These are phyloP conservation scores for Cercospora nicotianae DNA, from an alignment of 2,329 filamentous ascomycete genomes.

Conservation along the genomic window DNA sequence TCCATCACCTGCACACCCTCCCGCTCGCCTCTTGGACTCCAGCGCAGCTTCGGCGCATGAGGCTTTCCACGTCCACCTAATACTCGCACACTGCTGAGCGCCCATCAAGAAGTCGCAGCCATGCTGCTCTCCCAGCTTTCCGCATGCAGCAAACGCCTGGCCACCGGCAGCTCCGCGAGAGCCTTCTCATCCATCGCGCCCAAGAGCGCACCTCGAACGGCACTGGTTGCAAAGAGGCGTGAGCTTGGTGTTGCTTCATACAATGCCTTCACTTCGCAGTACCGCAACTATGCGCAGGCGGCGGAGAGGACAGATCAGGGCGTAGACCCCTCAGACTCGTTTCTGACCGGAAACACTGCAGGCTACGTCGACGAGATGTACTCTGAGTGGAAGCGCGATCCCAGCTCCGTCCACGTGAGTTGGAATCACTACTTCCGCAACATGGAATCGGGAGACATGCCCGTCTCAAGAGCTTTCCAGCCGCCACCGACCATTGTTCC, in stretches of 20 bases:
- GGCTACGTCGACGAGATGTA: slow-evolving; percentile 99
- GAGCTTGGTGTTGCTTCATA: slow-evolving; percentile 45
- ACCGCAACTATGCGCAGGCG: slow-evolving; percentile 59
- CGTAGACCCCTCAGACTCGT: slow-evolving; percentile 88
- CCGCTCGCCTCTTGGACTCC: background rate
- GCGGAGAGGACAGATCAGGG: slow-evolving; percentile 60
- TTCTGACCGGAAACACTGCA: slow-evolving; percentile 93
- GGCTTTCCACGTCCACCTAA: background rate
- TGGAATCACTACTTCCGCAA: slow-evolving; percentile 99
- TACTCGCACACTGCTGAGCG: slow-evolving; percentile 12
- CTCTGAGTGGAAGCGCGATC: slow-evolving; percentile 92
- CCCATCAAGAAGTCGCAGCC: slow-evolving; percentile 33
- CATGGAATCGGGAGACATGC: slow-evolving; percentile 98
- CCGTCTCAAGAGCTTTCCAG: slow-evolving; percentile 93
- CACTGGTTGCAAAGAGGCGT: slow-evolving; percentile 50
- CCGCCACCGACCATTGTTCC: slow-evolving; percentile 91
- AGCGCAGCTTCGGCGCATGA: slow-evolving; percentile 6
- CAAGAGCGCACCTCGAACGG: slow-evolving; percentile 40
- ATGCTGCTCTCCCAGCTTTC: slow-evolving; percentile 73
- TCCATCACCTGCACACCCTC: slow-evolving; percentile 4
- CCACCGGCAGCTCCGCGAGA: slow-evolving; percentile 55
- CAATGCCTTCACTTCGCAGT: slow-evolving; percentile 49
- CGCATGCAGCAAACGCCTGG: slow-evolving; percentile 65
- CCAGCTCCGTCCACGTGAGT: slow-evolving; percentile 90
- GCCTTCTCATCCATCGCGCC: slow-evolving; percentile 44